Percentiles rank a stretch among this genome's conserved stretches.
These are phyloP conservation scores for Fusarium verticillioides DNA, from an alignment of 2,329 filamentous ascomycete species.

Conservation along the genomic window DNA sequence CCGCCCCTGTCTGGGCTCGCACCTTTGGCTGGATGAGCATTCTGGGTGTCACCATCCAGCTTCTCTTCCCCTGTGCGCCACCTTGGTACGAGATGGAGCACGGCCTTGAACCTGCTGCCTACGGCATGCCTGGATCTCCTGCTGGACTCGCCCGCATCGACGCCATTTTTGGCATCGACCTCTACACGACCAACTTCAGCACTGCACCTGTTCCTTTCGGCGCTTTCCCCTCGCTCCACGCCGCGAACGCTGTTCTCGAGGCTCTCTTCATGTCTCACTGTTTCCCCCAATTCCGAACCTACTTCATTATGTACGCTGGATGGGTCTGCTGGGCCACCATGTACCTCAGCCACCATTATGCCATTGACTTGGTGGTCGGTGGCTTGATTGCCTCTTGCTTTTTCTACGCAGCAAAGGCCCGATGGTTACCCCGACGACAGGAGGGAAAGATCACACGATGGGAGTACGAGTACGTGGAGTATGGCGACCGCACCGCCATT, in stretches of 20 bases:
- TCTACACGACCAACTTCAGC: conserved; percentile 93
- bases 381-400: conserved; percentile 80
- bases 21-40: conserved; percentile 95
- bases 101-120: conserved; percentile 89
- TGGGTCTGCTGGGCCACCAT: conserved; percentile 99
- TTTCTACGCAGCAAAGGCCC: conserved; percentile 84
- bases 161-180: conserved; percentile 86
- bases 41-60: conserved; percentile 85
- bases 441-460: conserved; percentile 87
- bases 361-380: conserved; percentile 89
- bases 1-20: conserved; percentile 83
- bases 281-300: conserved; percentile 82
- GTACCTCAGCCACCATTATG: conserved; percentile 98
- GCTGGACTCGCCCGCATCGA: conserved; percentile 91
- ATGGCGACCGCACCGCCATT: conserved; percentile 69
- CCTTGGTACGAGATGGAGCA: conserved; percentile 98
- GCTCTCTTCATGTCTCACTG: conserved; percentile 93
- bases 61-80: conserved; percentile 91
- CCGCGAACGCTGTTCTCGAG: conserved; percentile 87
- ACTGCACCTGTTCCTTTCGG: conserved; percentile 93
- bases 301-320: conserved; percentile 85
- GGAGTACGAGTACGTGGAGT: conserved; percentile 95
- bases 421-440: conserved; percentile 85
- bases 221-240: conserved; percentile 93
- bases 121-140: conserved; percentile 89